Percentiles rank a stretch among this genome's conserved stretches.
Evolutionary conservation across 495 filamentous ascomycete genomes (phyloP).

Genomic region (Daldinia decipiens): DNA sequence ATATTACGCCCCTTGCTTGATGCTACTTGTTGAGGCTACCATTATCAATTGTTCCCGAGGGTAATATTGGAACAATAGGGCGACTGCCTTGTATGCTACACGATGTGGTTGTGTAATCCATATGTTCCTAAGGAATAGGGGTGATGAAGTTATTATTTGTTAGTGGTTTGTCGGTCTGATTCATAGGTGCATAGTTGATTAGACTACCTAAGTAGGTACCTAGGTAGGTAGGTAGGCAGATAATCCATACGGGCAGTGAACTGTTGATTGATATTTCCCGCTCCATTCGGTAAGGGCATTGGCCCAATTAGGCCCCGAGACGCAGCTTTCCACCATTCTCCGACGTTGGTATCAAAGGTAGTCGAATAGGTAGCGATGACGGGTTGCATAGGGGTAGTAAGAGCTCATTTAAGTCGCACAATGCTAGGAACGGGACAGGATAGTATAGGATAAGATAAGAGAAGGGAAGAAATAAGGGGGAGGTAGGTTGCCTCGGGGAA

Average conservation of each 20-base stretch:
- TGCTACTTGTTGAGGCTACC: background rate
- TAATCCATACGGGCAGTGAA: constrained; percentile 3
- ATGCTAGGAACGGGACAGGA: constrained; percentile 19
- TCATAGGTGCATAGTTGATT: constrained; percentile 9
- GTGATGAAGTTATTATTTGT: constrained; percentile 29
- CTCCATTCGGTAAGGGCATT: constrained; percentile 31
- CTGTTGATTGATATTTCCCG: constrained; percentile 30
- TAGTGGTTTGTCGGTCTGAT: constrained; percentile 33
- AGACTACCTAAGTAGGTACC: background rate
- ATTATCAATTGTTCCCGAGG: constrained; percentile 20
- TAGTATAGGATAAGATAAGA: constrained; percentile 30
- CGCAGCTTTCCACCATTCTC: constrained; percentile 37
- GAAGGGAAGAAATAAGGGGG: constrained; percentile 12
- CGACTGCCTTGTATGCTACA: constrained; percentile 21
- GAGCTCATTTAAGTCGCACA: constrained; percentile 28
- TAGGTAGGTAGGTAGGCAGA: background rate
- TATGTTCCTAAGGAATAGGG: constrained; percentile 8
- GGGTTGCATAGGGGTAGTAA: constrained; percentile 33
- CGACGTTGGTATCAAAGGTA: constrained; percentile 21
- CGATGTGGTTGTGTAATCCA: constrained; percentile 29
- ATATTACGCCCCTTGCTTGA: constrained; percentile 9
- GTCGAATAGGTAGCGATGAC: constrained; percentile 23
- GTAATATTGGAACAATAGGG: constrained; percentile 5
- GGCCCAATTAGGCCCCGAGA: constrained; percentile 25
- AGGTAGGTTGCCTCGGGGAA: constrained; percentile 39